Evolutionary conservation across 169 alveolate genomes (phyloP).

Genomic region (Eimeria necatrix): DNA sequence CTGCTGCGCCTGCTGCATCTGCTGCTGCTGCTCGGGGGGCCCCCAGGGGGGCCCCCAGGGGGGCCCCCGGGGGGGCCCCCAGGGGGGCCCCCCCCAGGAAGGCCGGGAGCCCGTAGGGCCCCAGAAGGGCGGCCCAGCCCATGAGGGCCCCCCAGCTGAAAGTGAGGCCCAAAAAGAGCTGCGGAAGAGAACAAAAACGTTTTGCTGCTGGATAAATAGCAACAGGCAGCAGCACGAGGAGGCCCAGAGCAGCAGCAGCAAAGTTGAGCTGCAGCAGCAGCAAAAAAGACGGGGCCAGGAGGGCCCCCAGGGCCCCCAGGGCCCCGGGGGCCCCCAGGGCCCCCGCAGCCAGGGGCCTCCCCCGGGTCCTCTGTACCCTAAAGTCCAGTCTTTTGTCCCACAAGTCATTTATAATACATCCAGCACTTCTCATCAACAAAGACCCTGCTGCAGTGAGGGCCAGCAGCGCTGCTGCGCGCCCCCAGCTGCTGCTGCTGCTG

Average conservation of each 20-base stretch:
- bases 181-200: constrained; percentile 94
- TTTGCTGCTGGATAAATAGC: constrained; percentile 94
- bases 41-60: no score
- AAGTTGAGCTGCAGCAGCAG: constrained; percentile 81
- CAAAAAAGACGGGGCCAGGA: constrained; percentile 77
- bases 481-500: neutral
- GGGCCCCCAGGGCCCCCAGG: constrained; percentile 75
- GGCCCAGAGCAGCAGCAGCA: constrained; percentile 81
- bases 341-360: constrained; percentile 96
- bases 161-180: constrained; percentile 94
- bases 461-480: no score
- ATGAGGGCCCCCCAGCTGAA: constrained; percentile 95
- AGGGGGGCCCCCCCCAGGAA: constrained; percentile 14
- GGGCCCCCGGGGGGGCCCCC: constrained; percentile 8
- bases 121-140: constrained; percentile 73
- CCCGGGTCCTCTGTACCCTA: constrained; percentile 95
- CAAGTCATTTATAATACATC: constrained; percentile 91
- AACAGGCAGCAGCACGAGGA: constrained; percentile 89
- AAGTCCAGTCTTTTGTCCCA: constrained; percentile 88
- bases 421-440: constrained; percentile 78
- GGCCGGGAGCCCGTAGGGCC: constrained; percentile 1
- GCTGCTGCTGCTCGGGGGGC: neutral
- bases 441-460: no score
- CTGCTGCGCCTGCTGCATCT: constrained; percentile 5
- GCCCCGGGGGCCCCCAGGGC: constrained; percentile 89